Evolutionary conservation across 805 yeast species (phyloP).

Genomic region (Pichia phayaonensis): DNA sequence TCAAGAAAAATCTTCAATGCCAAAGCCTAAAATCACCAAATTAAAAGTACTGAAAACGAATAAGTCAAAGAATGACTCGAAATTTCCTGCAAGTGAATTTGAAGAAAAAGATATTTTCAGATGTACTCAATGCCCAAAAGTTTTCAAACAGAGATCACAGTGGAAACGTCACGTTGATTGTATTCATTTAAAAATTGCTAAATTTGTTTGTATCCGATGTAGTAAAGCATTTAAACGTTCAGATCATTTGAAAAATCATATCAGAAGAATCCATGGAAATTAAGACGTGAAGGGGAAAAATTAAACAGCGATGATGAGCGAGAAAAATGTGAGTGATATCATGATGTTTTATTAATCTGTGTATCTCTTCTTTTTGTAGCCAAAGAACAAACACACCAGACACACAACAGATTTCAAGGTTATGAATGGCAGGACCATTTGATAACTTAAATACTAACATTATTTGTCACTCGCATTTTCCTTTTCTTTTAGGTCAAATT

Average conservation of each 20-base stretch:
- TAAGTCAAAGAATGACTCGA: neutral
- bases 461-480: neutral
- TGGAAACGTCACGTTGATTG: constrained; percentile 60
- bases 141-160: constrained; percentile 58
- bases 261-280: constrained; percentile 33
- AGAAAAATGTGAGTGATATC: neutral
- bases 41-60: neutral
- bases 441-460: neutral
- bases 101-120: constrained; percentile 19
- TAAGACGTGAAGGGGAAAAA: too few relatives aligned
- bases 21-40: constrained; percentile 1
- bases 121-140: constrained; percentile 29
- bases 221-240: constrained; percentile 56
- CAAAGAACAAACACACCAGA: neutral
- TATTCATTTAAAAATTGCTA: constrained; percentile 47
- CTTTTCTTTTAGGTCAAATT: constrained; percentile 2
- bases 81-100: neutral
- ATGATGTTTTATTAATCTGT: neutral
- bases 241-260: constrained; percentile 61
- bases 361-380: neutral
- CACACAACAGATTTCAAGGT: neutral
- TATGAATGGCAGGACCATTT: neutral
- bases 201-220: constrained; percentile 50
- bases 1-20: neutral
- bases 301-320: neutral